Percentiles rank a stretch among this genome's conserved stretches.
These are phyloP conservation scores for Sporobolomyces phaffii DNA, from an alignment of 768 basidiomycete species.

Conservation along the genomic window DNA sequence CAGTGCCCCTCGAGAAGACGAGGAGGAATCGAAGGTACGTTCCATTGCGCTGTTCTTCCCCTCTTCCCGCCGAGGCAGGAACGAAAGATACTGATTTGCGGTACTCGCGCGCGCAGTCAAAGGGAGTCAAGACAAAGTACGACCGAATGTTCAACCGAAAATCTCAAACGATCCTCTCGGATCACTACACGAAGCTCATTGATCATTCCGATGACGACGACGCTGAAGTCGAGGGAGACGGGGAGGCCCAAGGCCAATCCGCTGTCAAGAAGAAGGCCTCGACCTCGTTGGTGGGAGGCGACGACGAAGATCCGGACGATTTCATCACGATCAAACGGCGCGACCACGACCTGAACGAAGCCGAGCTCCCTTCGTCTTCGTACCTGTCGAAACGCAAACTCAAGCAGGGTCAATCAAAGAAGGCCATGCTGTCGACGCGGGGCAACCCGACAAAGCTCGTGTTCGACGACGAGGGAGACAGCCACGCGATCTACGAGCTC, in stretches of 20 bases:
- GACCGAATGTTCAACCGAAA: conserved; percentile 96
- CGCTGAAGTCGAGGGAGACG: too few relatives aligned
- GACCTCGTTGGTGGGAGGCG: conserved; percentile 38
- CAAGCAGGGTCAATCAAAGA: conserved; percentile 67
- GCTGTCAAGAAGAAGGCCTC: conserved; percentile 17
- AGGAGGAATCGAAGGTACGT: conserved; percentile 39
- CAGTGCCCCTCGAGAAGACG: too few relatives aligned
- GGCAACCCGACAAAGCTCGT: conserved; percentile 66
- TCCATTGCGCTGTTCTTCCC: too few relatives aligned
- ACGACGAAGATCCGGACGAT: conserved; percentile 57
- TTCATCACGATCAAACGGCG: conserved; percentile 92
- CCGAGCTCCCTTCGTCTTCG: conserved; percentile 40
- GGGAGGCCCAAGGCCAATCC: too few relatives aligned
- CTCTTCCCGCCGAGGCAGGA: too few relatives aligned
- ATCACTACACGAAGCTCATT: conserved; percentile 81
- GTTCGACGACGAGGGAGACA: conserved; percentile 76
- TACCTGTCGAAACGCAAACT: conserved; percentile 78
- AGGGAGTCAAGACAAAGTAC: conserved; percentile 64
- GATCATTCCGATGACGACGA: conserved; percentile 62
- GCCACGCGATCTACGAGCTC: conserved; percentile 78
- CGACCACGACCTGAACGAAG: conserved; percentile 64
- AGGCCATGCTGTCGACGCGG: conserved; percentile 59
- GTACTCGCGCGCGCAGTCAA: conserved; percentile 4
- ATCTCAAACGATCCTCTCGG: conserved; percentile 84
- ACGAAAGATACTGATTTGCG: too few relatives aligned